phyloP scores from a whole-genome alignment of 495 filamentous ascomycete genomes.

The Eremomyces bilateralis region DNA sequence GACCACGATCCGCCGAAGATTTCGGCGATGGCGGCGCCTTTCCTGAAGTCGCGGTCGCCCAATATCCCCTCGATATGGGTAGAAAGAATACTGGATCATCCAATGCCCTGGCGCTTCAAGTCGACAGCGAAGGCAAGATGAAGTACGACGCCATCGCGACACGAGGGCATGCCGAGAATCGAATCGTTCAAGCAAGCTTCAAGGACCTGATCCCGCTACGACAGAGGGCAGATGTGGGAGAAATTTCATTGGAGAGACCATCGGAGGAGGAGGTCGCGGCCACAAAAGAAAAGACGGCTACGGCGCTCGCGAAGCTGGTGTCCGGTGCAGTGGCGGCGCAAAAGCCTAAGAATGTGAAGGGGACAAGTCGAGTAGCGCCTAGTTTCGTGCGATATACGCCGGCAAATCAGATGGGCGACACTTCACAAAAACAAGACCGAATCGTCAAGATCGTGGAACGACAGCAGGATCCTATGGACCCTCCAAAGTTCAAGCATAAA shows the following conservation, averaged over 20 bases:
- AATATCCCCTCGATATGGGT: slow-evolving; percentile 92
- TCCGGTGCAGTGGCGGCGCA: slow-evolving; percentile 72
- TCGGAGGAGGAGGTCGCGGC: slow-evolving; percentile 62
- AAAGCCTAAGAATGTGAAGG: slow-evolving; percentile 85
- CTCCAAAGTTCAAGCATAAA: slow-evolving; percentile 95
- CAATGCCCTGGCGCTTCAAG: slow-evolving; percentile 79
- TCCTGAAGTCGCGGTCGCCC: slow-evolving; percentile 79
- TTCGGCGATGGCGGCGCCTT: slow-evolving; percentile 95
- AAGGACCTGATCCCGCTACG: slow-evolving; percentile 90
- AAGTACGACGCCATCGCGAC: slow-evolving; percentile 93
- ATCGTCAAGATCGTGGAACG: slow-evolving; percentile 97
- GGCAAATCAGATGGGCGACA: slow-evolving; percentile 92
- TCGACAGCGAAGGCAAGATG: slow-evolving; percentile 76
- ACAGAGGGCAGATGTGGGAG: slow-evolving; percentile 82
- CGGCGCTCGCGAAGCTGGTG: slow-evolving; percentile 61
- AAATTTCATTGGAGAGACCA: slow-evolving; percentile 74
- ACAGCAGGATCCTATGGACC: slow-evolving; percentile 93
- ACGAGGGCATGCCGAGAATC: slow-evolving; percentile 62
- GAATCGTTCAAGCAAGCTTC: slow-evolving; percentile 84
- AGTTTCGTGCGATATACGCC: slow-evolving; percentile 94
- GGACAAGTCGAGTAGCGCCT: slow-evolving; percentile 52
- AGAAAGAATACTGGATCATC: slow-evolving; percentile 48
- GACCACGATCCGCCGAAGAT: slow-evolving; percentile 67
- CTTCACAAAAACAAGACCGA: slow-evolving; percentile 64
- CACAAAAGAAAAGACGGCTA: slow-evolving; percentile 71